phyloP scores from a whole-genome alignment of 768 basidiomycete genomes.

The Tephrocybe sp. region DNA sequence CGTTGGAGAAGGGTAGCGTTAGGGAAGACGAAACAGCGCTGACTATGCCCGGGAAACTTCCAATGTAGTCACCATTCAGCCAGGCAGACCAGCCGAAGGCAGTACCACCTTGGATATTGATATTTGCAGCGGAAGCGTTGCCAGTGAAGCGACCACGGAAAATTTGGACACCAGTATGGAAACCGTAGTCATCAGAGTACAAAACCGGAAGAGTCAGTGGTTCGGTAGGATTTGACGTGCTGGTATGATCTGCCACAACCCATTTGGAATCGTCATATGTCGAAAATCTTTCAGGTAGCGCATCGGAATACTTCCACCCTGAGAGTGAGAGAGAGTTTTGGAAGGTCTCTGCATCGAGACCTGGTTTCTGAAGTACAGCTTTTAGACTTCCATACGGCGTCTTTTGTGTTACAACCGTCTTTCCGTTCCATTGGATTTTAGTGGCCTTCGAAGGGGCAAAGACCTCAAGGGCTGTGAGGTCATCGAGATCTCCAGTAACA shows the following conservation, averaged over 20 bases:
- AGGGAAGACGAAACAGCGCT: background rate
- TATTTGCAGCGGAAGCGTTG: constrained; percentile 1
- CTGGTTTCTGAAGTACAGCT: background rate
- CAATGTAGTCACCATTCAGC: constrained; percentile 9
- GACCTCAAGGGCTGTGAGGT: background rate
- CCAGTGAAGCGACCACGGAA: constrained; percentile 12
- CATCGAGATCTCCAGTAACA: constrained; percentile 6
- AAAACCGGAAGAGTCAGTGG: constrained; percentile 8
- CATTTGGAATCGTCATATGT: constrained; percentile 11
- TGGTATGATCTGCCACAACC: constrained; percentile 9
- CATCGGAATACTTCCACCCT: constrained; percentile 8
- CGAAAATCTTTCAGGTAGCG: constrained; percentile 2
- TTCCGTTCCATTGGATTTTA: constrained; percentile 7
- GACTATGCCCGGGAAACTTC: constrained; percentile 4
- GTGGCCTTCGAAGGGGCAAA: constrained; percentile 4
- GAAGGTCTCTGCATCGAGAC: background rate
- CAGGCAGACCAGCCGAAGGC: constrained; percentile 13
- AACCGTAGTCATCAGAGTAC: constrained; percentile 11
- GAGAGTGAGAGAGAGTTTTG: constrained; percentile 3
- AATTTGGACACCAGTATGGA: constrained; percentile 9
- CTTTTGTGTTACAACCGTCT: background rate
- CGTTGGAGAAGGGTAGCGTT: constrained; percentile 7
- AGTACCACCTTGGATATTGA: constrained; percentile 8
- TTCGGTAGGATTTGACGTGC: constrained; percentile 5
- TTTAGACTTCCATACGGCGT: constrained; percentile 9